Evolutionary conservation across 176 grass and related monocot species (phyloP), one percentile per base, ranked within the genome.

Genomic region (Aegilops umbellulata): DNA sequence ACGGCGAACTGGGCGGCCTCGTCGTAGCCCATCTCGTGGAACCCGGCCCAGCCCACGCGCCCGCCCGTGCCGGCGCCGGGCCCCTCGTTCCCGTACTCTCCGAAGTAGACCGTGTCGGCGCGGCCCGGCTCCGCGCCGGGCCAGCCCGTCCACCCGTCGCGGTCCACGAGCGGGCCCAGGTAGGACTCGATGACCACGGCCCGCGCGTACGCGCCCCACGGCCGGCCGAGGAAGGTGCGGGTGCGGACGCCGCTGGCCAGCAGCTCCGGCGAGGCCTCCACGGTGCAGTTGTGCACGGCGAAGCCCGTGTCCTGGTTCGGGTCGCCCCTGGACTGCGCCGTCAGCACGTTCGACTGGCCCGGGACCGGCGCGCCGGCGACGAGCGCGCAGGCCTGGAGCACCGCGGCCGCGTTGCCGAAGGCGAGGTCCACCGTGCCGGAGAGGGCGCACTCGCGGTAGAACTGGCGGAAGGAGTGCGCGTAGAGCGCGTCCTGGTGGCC

Each of bases 391-490:
- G 23, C 87, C 87, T 95, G 95, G 24, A 95, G 88, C 58, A 95
- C 93, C 35, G 85, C 95, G 6, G 95, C 93, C 1, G 95, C 93
- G 84, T 98, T 86, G 86, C 95, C 95, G 86, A 93, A 92, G 83
- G 93, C 90, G 77, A 87, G 72, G 85, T 98, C 95, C 8, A 98
- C 86, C 16, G 95, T 98, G 44, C 95, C 95, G 53, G 77, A 25
- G 49, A 98, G 83, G 86, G 85, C 62, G 76, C 95, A 98, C 68
- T 98, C 93, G 61, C 93, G 91, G 77, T 95, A 98, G 86, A 98
- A 98, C 41, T 95, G 95, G 0, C 95, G 89, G 80, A 92, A 88
- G 5, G 95, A 95, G 85, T 97, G 95, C 86, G 91, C 91, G 86
- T 97, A 93, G 24, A 97, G 91, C 13, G 87, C 81, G 85, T 98